Conservation (phyloP, 805 yeast species). For the Starmera amethionina region DNA sequence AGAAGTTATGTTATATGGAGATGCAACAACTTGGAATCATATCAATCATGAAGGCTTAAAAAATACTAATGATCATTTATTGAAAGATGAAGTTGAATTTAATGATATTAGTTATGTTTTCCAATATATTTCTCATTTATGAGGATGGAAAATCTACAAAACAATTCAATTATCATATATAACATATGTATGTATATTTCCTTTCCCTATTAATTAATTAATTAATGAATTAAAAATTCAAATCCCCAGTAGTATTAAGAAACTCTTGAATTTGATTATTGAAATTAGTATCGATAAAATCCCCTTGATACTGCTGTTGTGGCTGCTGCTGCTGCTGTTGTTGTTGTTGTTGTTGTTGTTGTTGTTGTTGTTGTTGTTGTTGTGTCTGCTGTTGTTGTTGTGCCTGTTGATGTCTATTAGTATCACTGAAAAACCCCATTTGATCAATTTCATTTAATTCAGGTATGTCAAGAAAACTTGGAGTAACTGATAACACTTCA, state of each 20-base stretch:
- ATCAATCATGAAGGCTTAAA: constrained; percentile 51
- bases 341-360: background rate
- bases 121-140: constrained; percentile 79
- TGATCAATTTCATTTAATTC: constrained; percentile 6
- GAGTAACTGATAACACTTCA: constrained; percentile 30
- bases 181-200: no score
- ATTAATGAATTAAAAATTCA: no score
- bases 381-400: background rate
- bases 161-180: no score
- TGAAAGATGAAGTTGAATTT: constrained; percentile 62
- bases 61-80: constrained; percentile 64
- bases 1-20: constrained; percentile 91
- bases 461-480: constrained; percentile 30
- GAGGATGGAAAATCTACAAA: background rate
- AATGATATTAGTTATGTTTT: constrained; percentile 78
- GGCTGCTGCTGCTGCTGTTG: background rate
- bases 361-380: background rate
- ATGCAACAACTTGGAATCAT: constrained; percentile 97
- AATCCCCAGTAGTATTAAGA: no score
- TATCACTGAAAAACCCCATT: background rate
- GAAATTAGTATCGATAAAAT: no score
- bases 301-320: background rate
- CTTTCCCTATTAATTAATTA: no score
- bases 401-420: background rate
- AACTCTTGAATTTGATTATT: no score